Base-by-base conservation (phyloP, 352 stramenopile genomes). In the Pythium plurisporium region DNA sequence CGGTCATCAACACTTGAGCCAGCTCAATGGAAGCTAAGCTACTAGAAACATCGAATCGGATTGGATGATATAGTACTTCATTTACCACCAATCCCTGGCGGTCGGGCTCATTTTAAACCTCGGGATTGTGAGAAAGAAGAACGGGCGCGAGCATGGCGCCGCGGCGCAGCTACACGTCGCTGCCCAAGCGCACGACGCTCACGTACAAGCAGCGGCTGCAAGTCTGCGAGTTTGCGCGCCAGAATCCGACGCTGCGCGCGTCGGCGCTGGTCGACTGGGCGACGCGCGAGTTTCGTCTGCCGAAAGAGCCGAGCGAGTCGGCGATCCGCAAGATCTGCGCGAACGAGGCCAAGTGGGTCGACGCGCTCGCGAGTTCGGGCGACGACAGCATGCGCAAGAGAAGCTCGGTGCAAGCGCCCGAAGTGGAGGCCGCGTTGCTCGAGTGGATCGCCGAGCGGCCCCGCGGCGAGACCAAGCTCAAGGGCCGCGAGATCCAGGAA, bases 181-280 rank as follows among this genome's bases (percentile, higher is more conserved):
- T 65, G 42, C 58, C 58, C 42, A 59, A 65, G 58, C 58, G 58
- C 50, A 59, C 50, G 58, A 59, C 49, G 41, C 50, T 65, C 33
- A 65, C 58, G 42, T 65, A 65, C 50, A 55, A 50, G 44, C 58
- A 65, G 50, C 58, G 58, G 27, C 44, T 60, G 2, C 27, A 54
- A 23, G 22, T 65, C 4, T 65, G 58, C 44, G 58, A 65, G 43
- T 27, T 51, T 19, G 49, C 48, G 34, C 58, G 58, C 17, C 25
- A 34, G 15, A 54, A 65, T 34, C 49, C 58, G 29, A 30, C 27
- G 23, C 22, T 65, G 27, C 29, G 27, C 12, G 27, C 30, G 22
- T 37, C n/a, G 42, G 41, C 14, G 17, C 30, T 65, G 15, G 48
- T 48, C 2, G 43, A 60, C 29, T 65, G 58, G 58, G 58, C 49